Conservation (phyloP, 1,284 basidiomycete species). For the Thecaphora thlaspeos region DNA sequence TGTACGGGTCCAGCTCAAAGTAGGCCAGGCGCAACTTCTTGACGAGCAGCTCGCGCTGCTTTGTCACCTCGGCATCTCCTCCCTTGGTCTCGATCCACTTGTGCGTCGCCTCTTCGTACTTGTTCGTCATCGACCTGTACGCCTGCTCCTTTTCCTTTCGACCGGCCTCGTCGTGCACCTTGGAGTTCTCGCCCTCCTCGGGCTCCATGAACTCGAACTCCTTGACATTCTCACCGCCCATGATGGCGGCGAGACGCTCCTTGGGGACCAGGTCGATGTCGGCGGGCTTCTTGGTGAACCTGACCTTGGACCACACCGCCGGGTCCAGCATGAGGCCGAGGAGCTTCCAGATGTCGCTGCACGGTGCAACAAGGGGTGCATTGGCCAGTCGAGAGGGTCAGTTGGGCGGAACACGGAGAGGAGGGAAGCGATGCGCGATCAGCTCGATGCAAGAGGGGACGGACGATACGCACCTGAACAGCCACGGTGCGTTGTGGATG, state of each 20-base stretch:
- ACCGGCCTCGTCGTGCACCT: slow-evolving; percentile 46
- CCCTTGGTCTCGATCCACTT: slow-evolving; percentile 50
- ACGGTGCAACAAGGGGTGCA: no score
- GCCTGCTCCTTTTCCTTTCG: slow-evolving; percentile 44
- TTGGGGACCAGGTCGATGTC: slow-evolving; percentile 49
- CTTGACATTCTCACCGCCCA: slow-evolving; percentile 38
- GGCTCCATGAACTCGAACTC: slow-evolving; percentile 43
- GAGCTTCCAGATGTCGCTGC: slow-evolving; percentile 57
- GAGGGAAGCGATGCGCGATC: no score
- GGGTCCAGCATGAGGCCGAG: slow-evolving; percentile 56
- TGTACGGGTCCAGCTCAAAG: slow-evolving; percentile 55
- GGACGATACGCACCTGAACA: no score
- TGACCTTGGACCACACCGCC: slow-evolving; percentile 52
- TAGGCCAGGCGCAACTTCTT: slow-evolving; percentile 56
- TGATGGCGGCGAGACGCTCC: slow-evolving; percentile 34
- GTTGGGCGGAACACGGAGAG: no score
- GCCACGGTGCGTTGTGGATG: slow-evolving; percentile 59
- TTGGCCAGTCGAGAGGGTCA: no score
- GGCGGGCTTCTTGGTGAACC: slow-evolving; percentile 49
- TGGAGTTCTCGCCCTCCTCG: slow-evolving; percentile 53
- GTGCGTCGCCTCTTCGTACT: slow-evolving; percentile 54
- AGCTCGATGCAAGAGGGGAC: no score
- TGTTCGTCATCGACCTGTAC: slow-evolving; percentile 47
- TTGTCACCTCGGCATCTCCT: slow-evolving; percentile 19
- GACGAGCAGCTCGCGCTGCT: slow-evolving; percentile 51